Evolutionary conservation across 177 flowering plant genomes (phyloP).

Genomic region (Telopea speciosissima): DNA sequence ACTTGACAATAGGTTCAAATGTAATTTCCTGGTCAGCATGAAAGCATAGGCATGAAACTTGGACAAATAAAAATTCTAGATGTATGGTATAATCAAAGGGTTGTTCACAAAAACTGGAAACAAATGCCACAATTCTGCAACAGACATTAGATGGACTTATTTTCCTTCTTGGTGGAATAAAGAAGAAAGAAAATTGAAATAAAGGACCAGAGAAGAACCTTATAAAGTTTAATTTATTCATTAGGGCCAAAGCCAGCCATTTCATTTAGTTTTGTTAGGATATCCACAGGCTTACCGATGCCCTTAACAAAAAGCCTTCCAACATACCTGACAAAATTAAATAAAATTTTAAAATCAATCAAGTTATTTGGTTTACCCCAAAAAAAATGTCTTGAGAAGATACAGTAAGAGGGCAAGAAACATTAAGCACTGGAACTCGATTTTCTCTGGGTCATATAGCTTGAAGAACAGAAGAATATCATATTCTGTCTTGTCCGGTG

Average conservation of each 20-base stretch:
- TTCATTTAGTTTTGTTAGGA: slow-evolving; percentile 57
- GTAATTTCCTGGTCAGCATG: slow-evolving; percentile 61
- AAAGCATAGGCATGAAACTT: slow-evolving; percentile 12
- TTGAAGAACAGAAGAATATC: slow-evolving; percentile 76
- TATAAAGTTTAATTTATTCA: slow-evolving; percentile 65
- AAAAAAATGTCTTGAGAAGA: background rate
- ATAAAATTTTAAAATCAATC: background rate
- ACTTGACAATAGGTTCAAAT: no score
- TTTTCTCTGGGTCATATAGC: no score
- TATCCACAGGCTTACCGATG: slow-evolving; percentile 66
- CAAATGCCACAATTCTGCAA: no score
- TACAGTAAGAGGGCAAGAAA: slow-evolving; percentile 6
- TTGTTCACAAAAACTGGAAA: background rate
- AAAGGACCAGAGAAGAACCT: slow-evolving; percentile 30
- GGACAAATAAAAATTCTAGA: background rate
- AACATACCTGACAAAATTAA: slow-evolving; percentile 55
- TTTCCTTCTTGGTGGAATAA: slow-evolving; percentile 4
- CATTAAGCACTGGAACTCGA: slow-evolving; percentile 51
- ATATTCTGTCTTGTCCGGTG: slow-evolving; percentile 73
- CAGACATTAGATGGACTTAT: background rate
- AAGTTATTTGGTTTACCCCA: background rate
- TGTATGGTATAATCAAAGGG: background rate
- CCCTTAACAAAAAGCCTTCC: no score
- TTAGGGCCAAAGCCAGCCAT: slow-evolving; percentile 71
- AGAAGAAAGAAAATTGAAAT: background rate